Evolutionary conservation across 2,329 filamentous ascomycete species (phyloP).

Genomic region (Ceratocystis cacaofunesta): DNA sequence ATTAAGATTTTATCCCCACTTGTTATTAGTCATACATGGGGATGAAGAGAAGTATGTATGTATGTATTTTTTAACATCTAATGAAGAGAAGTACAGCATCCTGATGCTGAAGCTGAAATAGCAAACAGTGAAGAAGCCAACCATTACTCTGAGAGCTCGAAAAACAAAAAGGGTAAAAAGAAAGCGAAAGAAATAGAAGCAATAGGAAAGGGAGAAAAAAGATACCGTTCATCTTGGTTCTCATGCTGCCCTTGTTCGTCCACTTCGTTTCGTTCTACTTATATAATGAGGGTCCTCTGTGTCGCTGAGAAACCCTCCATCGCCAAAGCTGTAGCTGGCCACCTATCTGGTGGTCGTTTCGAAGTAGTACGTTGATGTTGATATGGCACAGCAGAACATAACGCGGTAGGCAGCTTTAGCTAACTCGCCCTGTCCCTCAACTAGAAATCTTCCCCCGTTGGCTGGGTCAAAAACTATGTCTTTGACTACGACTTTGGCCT

Average conservation of each 20-base stretch:
- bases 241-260: not conserved
- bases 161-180: too few relatives aligned
- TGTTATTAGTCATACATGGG: not conserved
- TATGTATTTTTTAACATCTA: too few relatives aligned
- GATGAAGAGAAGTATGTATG: not conserved
- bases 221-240: too few relatives aligned
- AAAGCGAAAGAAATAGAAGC: too few relatives aligned
- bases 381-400: conserved; percentile 6
- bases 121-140: too few relatives aligned
- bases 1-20: not conserved
- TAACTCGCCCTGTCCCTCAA: too few relatives aligned
- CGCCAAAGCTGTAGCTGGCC: conserved; percentile 80
- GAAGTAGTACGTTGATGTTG: conserved; percentile 47
- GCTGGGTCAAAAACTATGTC: conserved; percentile 85
- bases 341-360: conserved; percentile 64
- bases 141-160: too few relatives aligned
- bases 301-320: conserved; percentile 70
- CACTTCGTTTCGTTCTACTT: not conserved
- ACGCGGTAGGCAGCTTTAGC: not conserved
- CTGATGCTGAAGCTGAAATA: not conserved
- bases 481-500: conserved; percentile 79
- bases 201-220: too few relatives aligned
- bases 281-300: conserved; percentile 37
- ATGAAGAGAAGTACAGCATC: not conserved
- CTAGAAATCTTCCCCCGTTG: conserved; percentile 53